These are phyloP conservation scores for Septoria linicola DNA, from an alignment of 2,329 filamentous ascomycete genomes.

Conservation along the genomic window DNA sequence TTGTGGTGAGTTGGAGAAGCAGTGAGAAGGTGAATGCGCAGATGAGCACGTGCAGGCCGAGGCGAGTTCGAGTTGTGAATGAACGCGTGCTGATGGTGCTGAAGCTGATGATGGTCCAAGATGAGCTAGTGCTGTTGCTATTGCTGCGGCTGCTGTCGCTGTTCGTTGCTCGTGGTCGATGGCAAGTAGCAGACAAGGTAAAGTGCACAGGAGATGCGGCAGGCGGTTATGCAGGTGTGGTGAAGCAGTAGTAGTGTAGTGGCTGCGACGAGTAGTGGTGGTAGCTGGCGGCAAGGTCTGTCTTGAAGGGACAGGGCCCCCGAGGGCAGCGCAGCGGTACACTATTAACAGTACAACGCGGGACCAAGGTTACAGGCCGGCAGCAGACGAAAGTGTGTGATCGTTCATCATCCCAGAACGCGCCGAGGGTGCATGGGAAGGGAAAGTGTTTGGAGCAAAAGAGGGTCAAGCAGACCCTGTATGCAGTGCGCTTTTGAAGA, in stretches of 20 bases:
- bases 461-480: constrained; percentile 17
- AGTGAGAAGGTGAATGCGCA: constrained; percentile 13
- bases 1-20: constrained; percentile 7
- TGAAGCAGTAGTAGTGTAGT: background rate
- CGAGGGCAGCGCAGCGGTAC: constrained; percentile 10
- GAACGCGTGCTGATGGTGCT: no score
- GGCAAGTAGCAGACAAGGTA: no score
- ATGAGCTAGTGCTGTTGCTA: background rate
- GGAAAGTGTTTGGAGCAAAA: constrained; percentile 5
- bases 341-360: constrained; percentile 7
- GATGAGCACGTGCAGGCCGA: background rate
- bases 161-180: no score
- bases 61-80: no score
- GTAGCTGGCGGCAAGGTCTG: background rate
- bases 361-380: constrained; percentile 24
- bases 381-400: constrained; percentile 20
- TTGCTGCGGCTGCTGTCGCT: no score
- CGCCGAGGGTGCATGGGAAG: constrained; percentile 20
- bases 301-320: constrained; percentile 1
- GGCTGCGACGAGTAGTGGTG: constrained; percentile 1
- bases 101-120: no score
- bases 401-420: constrained; percentile 22
- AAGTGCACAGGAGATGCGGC: no score
- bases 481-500: background rate
- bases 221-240: background rate